Conservation (phyloP, 2,329 filamentous ascomycete species). For the Periconia digitata region DNA sequence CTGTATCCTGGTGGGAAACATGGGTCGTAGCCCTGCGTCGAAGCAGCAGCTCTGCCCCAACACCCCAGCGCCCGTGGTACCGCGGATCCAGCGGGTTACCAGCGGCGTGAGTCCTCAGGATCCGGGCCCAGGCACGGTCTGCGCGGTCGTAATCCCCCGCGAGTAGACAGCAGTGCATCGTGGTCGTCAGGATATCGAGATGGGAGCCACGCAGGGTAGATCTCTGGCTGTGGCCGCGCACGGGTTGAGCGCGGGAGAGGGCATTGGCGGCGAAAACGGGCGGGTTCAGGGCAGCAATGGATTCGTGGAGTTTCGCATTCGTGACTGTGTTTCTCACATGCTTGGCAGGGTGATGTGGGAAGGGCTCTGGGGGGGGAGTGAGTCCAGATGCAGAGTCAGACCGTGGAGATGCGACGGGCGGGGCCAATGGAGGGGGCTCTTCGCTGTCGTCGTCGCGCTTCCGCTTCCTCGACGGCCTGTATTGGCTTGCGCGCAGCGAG, state of each 20-base stretch:
- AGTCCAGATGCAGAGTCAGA: slow-evolving; percentile 40
- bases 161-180: slow-evolving; percentile 73
- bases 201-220: slow-evolving; percentile 54
- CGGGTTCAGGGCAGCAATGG: slow-evolving; percentile 46
- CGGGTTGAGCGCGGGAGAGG: slow-evolving; percentile 13
- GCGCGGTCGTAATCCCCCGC: slow-evolving; percentile 72
- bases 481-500: slow-evolving; percentile 37
- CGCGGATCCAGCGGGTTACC: slow-evolving; percentile 68
- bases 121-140: slow-evolving; percentile 71
- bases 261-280: slow-evolving; percentile 40
- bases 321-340: slow-evolving; percentile 16
- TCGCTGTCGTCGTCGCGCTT: slow-evolving; percentile 23
- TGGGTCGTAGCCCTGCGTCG: slow-evolving; percentile 45
- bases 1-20: slow-evolving; percentile 1
- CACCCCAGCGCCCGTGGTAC: slow-evolving; percentile 71
- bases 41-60: slow-evolving; percentile 83
- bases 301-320: slow-evolving; percentile 36
- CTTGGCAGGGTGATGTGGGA: slow-evolving; percentile 46
- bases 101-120: slow-evolving; percentile 66
- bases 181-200: slow-evolving; percentile 65
- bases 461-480: slow-evolving; percentile 24
- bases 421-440: slow-evolving; percentile 4
- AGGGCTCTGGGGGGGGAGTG: slow-evolving; percentile 46
- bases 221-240: slow-evolving; percentile 14
- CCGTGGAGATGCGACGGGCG: slow-evolving; percentile 42